Base-by-base conservation (phyloP, 2,329 filamentous ascomycete genomes). In the Beauveria sp. region DNA sequence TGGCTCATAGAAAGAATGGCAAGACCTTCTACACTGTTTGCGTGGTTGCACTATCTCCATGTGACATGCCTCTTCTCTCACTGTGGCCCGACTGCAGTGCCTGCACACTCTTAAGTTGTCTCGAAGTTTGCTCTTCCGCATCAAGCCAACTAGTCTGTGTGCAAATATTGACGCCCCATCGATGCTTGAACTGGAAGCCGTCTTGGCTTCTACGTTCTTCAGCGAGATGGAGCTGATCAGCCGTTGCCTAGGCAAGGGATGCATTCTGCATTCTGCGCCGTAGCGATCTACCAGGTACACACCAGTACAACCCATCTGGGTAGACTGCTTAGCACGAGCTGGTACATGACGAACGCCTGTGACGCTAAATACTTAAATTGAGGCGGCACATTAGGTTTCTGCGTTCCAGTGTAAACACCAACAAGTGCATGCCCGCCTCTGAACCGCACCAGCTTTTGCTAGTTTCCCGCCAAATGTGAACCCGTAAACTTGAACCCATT, bases 81-180 rank as follows among this genome's bases (percentile, higher is more conserved):
- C 22, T 52, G 57, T 59, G 38, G 57, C 38, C n/a, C 38, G 22
- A 22, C 57, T 10, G 45, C 40, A 49, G 47, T 59, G 69, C 74
- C 73, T 89, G 91, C 91, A 93, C 89, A 88, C 90, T 89, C 88
- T 96, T 96, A 89, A 96, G 92, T 95, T 96, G 90, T 84, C 91
- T 92, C 84, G 83, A 86, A 78, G 77, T 74, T 80, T 80, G 72
- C 81, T 84, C 78, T 78, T 82, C 89, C 84, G 84, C 93, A 87
- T 86, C 85, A 85, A 92, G 90, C 86, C 88, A 87, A 95, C 93
- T 87, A 95, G 92, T 96, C 92, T 90, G 86, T 87, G 89, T 96
- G 92, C 92, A 90, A 81, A 96, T 81, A 96, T 83, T 62, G 76
- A 84, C 70, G 73, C 77, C 75, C 75, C 73, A 67, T 68, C 71